Conservation (phyloP, 2,329 filamentous ascomycete genomes). For the Ophiostoma ips region DNA sequence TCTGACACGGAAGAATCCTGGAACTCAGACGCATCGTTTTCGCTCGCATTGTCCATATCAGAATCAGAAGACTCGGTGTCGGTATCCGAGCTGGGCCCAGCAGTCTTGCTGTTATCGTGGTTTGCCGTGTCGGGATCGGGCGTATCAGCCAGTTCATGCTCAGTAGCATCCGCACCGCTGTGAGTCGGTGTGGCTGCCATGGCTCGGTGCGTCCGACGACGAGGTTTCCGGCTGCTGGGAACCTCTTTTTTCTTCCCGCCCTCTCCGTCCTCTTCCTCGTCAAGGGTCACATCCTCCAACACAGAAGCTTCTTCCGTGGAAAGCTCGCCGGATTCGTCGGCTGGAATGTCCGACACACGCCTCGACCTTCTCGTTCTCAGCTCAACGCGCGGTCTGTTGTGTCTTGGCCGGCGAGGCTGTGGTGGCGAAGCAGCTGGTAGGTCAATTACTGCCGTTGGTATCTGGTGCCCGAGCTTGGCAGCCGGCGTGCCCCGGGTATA, state of each 20-base stretch:
- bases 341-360: conserved; percentile 2
- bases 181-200: neutral
- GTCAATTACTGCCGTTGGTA: neutral
- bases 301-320: conserved; percentile 11
- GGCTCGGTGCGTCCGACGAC: neutral
- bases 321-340: conserved; percentile 7
- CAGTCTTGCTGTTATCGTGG: too few species aligned
- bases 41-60: neutral
- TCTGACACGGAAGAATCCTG: conserved; percentile 2
- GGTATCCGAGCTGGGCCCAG: neutral
- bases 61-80: neutral
- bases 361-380: conserved; percentile 7
- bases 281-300: conserved; percentile 6
- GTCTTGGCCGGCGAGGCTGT: neutral
- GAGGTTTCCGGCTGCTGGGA: neutral
- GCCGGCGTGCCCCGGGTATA: neutral
- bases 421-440: neutral
- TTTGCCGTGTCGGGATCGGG: neutral
- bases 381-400: conserved; percentile 4
- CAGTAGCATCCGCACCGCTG: neutral
- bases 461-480: neutral
- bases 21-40: conserved; percentile 9
- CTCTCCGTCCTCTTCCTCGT: neutral
- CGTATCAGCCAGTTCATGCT: too few species aligned
- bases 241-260: neutral